A percentile compares a stretch with the other conserved stretches of the same genome.
Conservation (phyloP, 2,329 filamentous ascomycete species). For the Aspergillus sp. region DNA sequence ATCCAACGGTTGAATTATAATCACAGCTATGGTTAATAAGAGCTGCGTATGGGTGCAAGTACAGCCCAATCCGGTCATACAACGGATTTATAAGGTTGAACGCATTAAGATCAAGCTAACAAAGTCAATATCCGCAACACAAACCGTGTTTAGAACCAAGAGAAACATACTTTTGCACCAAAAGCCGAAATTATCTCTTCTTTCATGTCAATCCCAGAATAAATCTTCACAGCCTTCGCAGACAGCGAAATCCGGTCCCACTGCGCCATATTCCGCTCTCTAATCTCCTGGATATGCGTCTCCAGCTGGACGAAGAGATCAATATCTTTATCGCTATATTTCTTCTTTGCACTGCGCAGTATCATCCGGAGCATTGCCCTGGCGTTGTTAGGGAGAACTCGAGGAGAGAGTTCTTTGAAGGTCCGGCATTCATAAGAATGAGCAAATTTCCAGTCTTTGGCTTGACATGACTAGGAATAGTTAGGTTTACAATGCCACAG, state of each 20-base stretch:
- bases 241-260: constrained; percentile 47
- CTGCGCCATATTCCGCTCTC: constrained; percentile 31
- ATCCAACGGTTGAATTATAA: constrained; percentile 52
- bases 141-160: not conserved
- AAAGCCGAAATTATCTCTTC: constrained; percentile 38
- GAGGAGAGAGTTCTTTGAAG: constrained; percentile 40
- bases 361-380: constrained; percentile 52
- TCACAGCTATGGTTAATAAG: constrained; percentile 58
- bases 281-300: constrained; percentile 46
- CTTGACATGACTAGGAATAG: constrained; percentile 49
- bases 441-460: constrained; percentile 50
- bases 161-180: constrained; percentile 39
- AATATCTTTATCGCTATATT: constrained; percentile 34
- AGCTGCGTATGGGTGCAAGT: constrained; percentile 49
- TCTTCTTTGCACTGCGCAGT: constrained; percentile 32
- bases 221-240: constrained; percentile 48
- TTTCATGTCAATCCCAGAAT: constrained; percentile 42
- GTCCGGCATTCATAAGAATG: constrained; percentile 57
- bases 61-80: constrained; percentile 54
- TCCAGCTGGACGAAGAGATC: constrained; percentile 39
- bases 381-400: constrained; percentile 49
- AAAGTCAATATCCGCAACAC: not conserved
- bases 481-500: not conserved
- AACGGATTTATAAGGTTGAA: constrained; percentile 51
- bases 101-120: constrained; percentile 51